Conservation (phyloP, 495 filamentous ascomycete genomes). For the Pseudevernia furfuracea region DNA sequence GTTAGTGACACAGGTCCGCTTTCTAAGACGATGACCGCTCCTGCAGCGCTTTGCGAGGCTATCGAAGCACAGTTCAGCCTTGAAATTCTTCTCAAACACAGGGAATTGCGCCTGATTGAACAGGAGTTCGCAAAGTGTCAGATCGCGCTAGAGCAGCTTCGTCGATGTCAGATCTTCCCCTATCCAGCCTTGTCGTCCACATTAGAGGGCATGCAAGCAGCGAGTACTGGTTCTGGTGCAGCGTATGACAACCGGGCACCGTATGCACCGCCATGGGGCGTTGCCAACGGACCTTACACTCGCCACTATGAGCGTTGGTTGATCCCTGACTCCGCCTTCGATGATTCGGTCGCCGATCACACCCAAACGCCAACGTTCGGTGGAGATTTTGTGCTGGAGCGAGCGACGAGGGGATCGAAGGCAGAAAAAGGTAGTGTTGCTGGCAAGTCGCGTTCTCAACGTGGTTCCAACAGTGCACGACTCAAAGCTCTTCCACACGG, state of each 20-base stretch:
- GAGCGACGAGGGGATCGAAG: slow-evolving; percentile 66
- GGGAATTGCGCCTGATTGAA: slow-evolving; percentile 87
- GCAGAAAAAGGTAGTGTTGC: slow-evolving; percentile 47
- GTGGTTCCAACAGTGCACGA: slow-evolving; percentile 52
- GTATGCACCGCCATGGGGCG: slow-evolving; percentile 75
- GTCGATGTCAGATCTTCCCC: slow-evolving; percentile 83
- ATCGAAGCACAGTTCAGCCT: slow-evolving; percentile 82
- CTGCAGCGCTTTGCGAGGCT: slow-evolving; percentile 50
- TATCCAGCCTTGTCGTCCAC: slow-evolving; percentile 60
- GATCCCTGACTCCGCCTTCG: slow-evolving; percentile 80
- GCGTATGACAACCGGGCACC: slow-evolving; percentile 53
- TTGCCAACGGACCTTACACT: slow-evolving; percentile 83
- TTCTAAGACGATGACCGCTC: slow-evolving; percentile 3
- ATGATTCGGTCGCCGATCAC: slow-evolving; percentile 38
- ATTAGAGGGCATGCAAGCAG: slow-evolving; percentile 53
- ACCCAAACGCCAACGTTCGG: slow-evolving; percentile 27
- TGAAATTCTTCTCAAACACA: slow-evolving; percentile 89
- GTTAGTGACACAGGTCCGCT: neutral
- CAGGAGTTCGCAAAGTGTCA: slow-evolving; percentile 96
- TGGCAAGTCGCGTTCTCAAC: slow-evolving; percentile 54
- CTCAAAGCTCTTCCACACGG: slow-evolving; percentile 66
- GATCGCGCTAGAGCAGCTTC: slow-evolving; percentile 87
- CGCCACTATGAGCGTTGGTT: slow-evolving; percentile 93
- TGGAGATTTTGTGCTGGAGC: slow-evolving; percentile 47
- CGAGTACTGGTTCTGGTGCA: slow-evolving; percentile 64